Conservation (phyloP, 192 early-diverging fungal genomes). For the Rhizophagus sp. region DNA sequence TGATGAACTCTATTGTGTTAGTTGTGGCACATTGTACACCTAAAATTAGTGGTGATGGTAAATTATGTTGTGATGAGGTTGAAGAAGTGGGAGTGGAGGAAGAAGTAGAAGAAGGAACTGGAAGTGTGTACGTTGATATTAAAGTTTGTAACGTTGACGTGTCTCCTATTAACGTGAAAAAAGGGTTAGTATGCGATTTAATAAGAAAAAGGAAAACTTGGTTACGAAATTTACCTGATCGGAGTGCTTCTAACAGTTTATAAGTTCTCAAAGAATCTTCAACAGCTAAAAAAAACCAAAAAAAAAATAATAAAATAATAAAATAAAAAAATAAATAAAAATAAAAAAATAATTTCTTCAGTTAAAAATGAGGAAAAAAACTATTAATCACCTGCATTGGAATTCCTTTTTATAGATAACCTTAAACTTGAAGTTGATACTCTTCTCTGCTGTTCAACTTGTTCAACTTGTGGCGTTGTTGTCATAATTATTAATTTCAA, state of each 20-base stretch:
- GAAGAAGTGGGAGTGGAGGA: background rate
- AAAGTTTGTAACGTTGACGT: background rate
- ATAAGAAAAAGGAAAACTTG: background rate
- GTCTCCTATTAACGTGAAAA: background rate
- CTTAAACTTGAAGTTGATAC: background rate
- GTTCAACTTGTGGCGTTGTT: background rate
- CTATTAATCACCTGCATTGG: background rate
- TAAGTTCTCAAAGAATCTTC: conserved; percentile 38
- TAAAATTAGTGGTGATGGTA: conserved; percentile 51
- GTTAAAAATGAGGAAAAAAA: background rate
- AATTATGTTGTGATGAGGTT: conserved; percentile 5
- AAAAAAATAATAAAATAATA: too few relatives aligned
- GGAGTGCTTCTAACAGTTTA: conserved; percentile 35
- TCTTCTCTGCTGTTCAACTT: background rate
- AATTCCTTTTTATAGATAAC: background rate
- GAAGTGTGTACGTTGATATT: conserved; percentile 7
- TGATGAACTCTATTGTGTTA: conserved; percentile 52
- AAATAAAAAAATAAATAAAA: too few relatives aligned
- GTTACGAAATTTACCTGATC: conserved; percentile 28
- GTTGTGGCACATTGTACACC: conserved; percentile 67
- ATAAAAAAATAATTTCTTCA: background rate
- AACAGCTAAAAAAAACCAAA: background rate
- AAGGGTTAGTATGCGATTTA: background rate
- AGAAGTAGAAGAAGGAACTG: background rate
- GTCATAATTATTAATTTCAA: background rate